Evolutionary conservation across 2,329 filamentous ascomycete species (phyloP), one percentile per base, ranked within the genome.

Genomic region (Harringtonia lauricola): DNA sequence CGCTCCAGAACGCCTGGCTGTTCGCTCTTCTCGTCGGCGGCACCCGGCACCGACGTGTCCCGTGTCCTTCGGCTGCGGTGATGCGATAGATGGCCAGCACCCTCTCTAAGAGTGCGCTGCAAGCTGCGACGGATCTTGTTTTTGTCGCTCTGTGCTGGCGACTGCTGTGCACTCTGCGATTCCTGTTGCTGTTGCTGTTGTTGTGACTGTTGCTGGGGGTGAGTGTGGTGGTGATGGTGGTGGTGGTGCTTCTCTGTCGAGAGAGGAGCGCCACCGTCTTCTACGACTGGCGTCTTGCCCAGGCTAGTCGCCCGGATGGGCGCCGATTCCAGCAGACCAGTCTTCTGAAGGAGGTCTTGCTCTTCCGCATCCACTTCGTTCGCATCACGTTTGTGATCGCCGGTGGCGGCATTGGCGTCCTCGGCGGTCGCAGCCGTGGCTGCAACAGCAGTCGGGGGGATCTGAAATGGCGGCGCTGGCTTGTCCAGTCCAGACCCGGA

Each of bases 71-170:
- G 81, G 58, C 83, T 81, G 28, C 85, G 79, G 53, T 86, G 81
- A 54, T 76, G 76, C 17, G 71, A 76, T 54, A 71, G 74, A 63
- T 71, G 80, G 47, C 68, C 82, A 54, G 69, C 83, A 65, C 83
- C 75, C 54, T 96, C 90, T 50, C 92, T 79, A 46, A 96, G 73
- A 13, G 89, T 95, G 45, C 88, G 84, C 54, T 95, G 90, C 14
- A 96, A 67, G 59, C 88, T 95, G 49, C 88, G 81, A 21, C 90
- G 81, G 41, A 89, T 80, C 57, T 82, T 87, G 45, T 71, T 80
- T 50, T 70, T 72, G 36, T 83, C 79, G 13, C 42, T 33, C 14
- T 47, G 36, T 10, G 42, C 39, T 29, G 45, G 37, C 34, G 43
- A 63, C 41, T 64, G 62, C 17, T 62, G 55, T 33, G 61, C 8